Conservation (phyloP, 1,139 yeast species). For the Magnusiomyces ingens region DNA sequence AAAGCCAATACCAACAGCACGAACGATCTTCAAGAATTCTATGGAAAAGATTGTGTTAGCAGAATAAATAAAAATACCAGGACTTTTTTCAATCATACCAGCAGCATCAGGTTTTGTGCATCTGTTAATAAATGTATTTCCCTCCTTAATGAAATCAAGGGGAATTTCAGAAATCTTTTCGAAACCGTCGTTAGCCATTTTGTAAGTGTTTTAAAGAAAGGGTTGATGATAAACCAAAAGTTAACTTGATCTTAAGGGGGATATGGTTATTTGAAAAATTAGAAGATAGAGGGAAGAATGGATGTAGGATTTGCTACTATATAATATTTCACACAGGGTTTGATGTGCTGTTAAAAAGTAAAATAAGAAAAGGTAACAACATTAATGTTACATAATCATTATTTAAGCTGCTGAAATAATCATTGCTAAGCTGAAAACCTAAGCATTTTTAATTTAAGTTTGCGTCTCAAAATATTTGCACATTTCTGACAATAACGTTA, state of each 20-base stretch:
- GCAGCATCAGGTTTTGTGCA: slow-evolving; percentile 90
- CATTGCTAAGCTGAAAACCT: too few relatives aligned
- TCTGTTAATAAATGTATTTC: slow-evolving; percentile 77
- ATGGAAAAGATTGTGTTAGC: slow-evolving; percentile 3
- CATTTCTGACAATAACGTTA: too few relatives aligned
- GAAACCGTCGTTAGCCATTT: slow-evolving; percentile 35
- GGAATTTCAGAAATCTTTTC: slow-evolving; percentile 88
- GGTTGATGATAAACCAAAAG: neutral
- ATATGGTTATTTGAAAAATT: neutral
- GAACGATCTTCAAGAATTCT: slow-evolving; percentile 82
- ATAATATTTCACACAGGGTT: too few relatives aligned
- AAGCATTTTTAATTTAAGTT: too few relatives aligned
- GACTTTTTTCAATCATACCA: slow-evolving; percentile 41
- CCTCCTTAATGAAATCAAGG: slow-evolving; percentile 84
- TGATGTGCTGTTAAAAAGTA: too few relatives aligned
- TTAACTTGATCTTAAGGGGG: neutral
- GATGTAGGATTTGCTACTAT: neutral
- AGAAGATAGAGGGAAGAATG: neutral
- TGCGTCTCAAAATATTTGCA: too few relatives aligned
- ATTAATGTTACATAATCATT: too few relatives aligned
- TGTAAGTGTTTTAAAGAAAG: slow-evolving; percentile 4
- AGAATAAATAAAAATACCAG: neutral
- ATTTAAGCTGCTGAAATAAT: too few relatives aligned
- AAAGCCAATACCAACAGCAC: slow-evolving; percentile 96
- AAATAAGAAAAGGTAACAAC: too few relatives aligned